Evolutionary conservation across 106 monocot genomes (phyloP).

Genomic region (Chionographis japonica): DNA sequence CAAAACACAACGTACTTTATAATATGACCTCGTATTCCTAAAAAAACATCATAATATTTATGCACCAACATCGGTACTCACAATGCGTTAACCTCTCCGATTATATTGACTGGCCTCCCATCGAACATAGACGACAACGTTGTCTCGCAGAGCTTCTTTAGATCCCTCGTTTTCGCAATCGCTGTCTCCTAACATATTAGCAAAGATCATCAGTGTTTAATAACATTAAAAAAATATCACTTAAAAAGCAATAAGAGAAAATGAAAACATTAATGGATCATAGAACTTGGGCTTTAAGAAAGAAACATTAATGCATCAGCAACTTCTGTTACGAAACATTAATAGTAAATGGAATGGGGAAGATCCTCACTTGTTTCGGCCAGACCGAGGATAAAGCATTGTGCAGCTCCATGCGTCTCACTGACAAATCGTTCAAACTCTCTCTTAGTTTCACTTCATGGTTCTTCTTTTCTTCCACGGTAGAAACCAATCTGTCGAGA

Average conservation of each 20-base stretch:
- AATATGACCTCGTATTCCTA: no score
- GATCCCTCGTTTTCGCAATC: slow-evolving; percentile 66
- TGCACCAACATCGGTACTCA: slow-evolving; percentile 24
- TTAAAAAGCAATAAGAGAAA: not conserved
- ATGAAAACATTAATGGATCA: not conserved
- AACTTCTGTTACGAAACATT: not conserved
- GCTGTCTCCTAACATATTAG: slow-evolving; percentile 50
- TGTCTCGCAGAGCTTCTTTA: slow-evolving; percentile 77
- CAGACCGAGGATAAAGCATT: slow-evolving; percentile 85
- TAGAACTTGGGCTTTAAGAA: no score
- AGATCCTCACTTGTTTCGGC: slow-evolving; percentile 80
- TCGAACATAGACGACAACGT: slow-evolving; percentile 87
- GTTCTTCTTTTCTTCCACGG: slow-evolving; percentile 82
- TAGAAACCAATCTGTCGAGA: slow-evolving; percentile 82
- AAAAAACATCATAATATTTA: slow-evolving; percentile 3
- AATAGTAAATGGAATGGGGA: not conserved
- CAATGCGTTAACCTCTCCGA: slow-evolving; percentile 83
- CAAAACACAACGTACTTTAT: no score
- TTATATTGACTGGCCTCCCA: slow-evolving; percentile 89
- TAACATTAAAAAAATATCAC: not conserved
- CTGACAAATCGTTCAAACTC: slow-evolving; percentile 69
- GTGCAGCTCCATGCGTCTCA: slow-evolving; percentile 86
- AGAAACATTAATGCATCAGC: not conserved
- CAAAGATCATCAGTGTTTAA: not conserved
- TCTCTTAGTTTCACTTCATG: slow-evolving; percentile 84